A percentile compares a stretch with the other conserved stretches of the same genome.
Evolutionary conservation across 2,329 filamentous ascomycete genomes (phyloP).

Genomic region (Sclerotinia trifoliorum): DNA sequence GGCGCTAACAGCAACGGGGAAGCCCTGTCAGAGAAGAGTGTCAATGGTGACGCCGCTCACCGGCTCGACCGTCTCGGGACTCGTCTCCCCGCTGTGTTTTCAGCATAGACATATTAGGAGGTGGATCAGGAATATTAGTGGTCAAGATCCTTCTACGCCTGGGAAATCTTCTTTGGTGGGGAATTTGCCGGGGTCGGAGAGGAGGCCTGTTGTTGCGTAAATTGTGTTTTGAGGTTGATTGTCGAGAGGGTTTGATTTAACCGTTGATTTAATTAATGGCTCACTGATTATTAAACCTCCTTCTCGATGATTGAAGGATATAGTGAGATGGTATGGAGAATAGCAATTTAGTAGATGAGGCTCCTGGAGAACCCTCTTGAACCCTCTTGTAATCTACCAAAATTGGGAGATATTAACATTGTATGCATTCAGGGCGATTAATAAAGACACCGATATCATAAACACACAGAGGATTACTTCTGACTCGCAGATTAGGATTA

Average conservation of each 20-base stretch:
- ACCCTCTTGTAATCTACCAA: no score
- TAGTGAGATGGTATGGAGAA: not conserved
- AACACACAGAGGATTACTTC: no score
- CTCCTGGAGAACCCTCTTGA: no score
- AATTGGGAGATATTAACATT: no score
- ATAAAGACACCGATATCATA: not conserved
- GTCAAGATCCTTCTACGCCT: no score
- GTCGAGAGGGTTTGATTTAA: no score
- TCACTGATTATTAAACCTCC: not conserved
- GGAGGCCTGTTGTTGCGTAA: not conserved
- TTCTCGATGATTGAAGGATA: not conserved
- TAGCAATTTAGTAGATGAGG: no score
- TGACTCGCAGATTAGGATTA: no score
- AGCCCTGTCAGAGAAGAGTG: constrained; percentile 7
- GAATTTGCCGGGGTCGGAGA: not conserved
- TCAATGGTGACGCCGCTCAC: not conserved
- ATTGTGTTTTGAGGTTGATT: not conserved
- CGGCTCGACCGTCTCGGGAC: not conserved
- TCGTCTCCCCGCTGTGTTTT: not conserved
- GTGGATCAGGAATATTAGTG: not conserved
- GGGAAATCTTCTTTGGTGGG: not conserved
- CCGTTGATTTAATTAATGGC: not conserved
- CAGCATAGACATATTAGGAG: not conserved
- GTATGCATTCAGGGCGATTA: not conserved
- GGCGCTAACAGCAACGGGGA: not conserved